Evolutionary conservation across 2,329 filamentous ascomycete genomes (phyloP).

Genomic region (Arthrobotrys sphaeroides): DNA sequence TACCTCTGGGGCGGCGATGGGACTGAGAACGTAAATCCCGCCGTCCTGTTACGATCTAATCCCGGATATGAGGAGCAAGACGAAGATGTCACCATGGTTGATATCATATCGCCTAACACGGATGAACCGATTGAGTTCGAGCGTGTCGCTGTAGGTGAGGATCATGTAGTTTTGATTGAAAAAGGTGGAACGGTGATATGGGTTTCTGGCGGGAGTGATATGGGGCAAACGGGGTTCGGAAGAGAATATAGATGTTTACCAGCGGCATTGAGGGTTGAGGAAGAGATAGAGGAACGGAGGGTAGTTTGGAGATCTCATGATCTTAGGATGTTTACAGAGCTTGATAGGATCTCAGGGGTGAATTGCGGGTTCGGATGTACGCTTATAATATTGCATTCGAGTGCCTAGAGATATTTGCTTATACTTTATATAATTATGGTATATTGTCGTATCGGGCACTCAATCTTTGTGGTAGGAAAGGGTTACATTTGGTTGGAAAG

Average conservation of each 20-base stretch:
- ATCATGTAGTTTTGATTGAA: slow-evolving; percentile 28
- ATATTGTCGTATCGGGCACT: too few species aligned
- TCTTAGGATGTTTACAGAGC: background rate
- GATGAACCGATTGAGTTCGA: slow-evolving; percentile 26
- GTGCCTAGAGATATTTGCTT: too few species aligned
- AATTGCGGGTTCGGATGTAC: slow-evolving; percentile 34
- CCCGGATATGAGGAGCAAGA: background rate
- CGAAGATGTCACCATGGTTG: slow-evolving; percentile 29
- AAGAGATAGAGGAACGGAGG: background rate
- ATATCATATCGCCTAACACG: background rate
- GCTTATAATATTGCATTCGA: too few species aligned
- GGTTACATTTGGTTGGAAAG: too few species aligned
- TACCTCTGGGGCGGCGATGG: slow-evolving; percentile 49
- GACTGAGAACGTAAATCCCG: slow-evolving; percentile 41
- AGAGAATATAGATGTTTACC: slow-evolving; percentile 27
- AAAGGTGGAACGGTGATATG: background rate
- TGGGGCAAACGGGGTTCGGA: slow-evolving; percentile 41
- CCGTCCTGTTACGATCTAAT: background rate
- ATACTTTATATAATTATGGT: too few species aligned
- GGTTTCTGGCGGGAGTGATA: slow-evolving; percentile 38
- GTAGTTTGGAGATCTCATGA: slow-evolving; percentile 8
- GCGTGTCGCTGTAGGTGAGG: slow-evolving; percentile 11
- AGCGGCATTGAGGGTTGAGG: slow-evolving; percentile 13
- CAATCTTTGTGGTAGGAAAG: too few species aligned
- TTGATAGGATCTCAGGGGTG: background rate